A percentile compares a stretch with the other conserved stretches of the same genome.
Evolutionary conservation across 1,284 basidiomycete genomes (phyloP).

Genomic region (Sanghuangporus baumii): DNA sequence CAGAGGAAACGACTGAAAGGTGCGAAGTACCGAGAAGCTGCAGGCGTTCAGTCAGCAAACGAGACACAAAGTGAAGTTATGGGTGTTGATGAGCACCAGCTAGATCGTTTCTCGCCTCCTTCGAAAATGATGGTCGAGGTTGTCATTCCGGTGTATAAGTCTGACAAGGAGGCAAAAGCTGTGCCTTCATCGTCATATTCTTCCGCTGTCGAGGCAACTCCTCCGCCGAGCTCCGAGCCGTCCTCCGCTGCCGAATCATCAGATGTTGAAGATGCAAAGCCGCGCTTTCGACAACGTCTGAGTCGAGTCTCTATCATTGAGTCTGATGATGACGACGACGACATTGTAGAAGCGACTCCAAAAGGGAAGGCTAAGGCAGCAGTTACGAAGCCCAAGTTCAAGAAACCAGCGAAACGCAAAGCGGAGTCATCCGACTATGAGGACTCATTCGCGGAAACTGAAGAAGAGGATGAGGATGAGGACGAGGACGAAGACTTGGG

Average conservation of each 20-base stretch:
- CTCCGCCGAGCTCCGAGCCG: conserved; percentile 13
- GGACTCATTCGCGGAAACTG: conserved; percentile 12
- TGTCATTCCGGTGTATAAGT: conserved; percentile 32
- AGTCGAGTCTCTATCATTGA: conserved; percentile 37
- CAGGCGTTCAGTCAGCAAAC: conserved; percentile 28
- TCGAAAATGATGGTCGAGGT: conserved; percentile 48
- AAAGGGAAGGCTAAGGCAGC: conserved; percentile 15
- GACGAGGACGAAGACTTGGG: conserved; percentile 25
- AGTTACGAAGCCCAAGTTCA: conserved; percentile 19
- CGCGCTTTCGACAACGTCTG: conserved; percentile 22
- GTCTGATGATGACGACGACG: conserved; percentile 33
- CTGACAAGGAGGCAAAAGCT: conserved; percentile 17
- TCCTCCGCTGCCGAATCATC: conserved; percentile 22
- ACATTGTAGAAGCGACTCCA: conserved; percentile 10
- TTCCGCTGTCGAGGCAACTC: conserved; percentile 8
- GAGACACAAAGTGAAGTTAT: conserved; percentile 1
- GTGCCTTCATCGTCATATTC: conserved; percentile 16
- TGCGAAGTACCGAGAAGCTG: conserved; percentile 59
- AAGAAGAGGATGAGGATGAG: conserved; percentile 9
- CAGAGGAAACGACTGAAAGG: conserved; percentile 69
- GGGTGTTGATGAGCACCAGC: conserved; percentile 19
- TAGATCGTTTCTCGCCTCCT: conserved; percentile 27
- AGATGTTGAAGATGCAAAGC: conserved; percentile 28
- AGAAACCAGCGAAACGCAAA: conserved; percentile 21
- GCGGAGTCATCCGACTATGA: conserved; percentile 19